Evolutionary conservation across 1,284 basidiomycete genomes (phyloP).

Genomic region (Sparassis latifolia): DNA sequence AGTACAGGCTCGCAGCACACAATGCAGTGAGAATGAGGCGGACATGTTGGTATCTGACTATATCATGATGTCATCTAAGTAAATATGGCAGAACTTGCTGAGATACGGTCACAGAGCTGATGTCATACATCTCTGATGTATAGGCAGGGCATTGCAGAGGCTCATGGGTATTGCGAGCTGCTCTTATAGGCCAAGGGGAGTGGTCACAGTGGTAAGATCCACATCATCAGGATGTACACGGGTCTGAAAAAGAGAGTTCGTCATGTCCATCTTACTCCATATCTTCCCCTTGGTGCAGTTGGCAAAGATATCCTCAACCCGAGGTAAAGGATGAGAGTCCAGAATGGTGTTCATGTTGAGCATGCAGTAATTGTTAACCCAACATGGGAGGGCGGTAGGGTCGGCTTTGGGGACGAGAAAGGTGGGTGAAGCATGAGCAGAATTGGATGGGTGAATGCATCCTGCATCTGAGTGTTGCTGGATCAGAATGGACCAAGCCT

Average conservation of each 20-base stretch:
- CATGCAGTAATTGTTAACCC: not conserved
- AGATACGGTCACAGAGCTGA: slow-evolving; percentile 16
- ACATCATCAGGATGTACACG: slow-evolving; percentile 28
- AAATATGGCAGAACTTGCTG: slow-evolving; percentile 9
- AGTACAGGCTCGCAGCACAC: not conserved
- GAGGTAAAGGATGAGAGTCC: not conserved
- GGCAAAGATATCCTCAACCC: slow-evolving; percentile 15
- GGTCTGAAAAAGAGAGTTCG: slow-evolving; percentile 33
- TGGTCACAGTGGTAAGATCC: slow-evolving; percentile 28
- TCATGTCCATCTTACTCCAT: slow-evolving; percentile 31
- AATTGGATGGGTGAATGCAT: not conserved
- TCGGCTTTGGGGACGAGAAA: not conserved
- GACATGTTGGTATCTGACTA: not conserved
- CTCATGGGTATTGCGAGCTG: slow-evolving; percentile 40
- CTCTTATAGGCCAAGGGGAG: slow-evolving; percentile 32
- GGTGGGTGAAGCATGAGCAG: not conserved
- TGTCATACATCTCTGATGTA: slow-evolving; percentile 28
- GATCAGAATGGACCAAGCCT: slow-evolving; percentile 11
- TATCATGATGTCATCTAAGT: not conserved
- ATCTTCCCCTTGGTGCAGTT: slow-evolving; percentile 25
- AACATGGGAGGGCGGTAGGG: not conserved
- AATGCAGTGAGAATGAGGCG: not conserved
- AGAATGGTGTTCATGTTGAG: not conserved
- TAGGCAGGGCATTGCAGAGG: slow-evolving; percentile 27
- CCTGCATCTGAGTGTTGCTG: slow-evolving; percentile 13